Evolutionary conservation across 805 yeast species (phyloP).

Genomic region (Nakazawaea ishiwadae): DNA sequence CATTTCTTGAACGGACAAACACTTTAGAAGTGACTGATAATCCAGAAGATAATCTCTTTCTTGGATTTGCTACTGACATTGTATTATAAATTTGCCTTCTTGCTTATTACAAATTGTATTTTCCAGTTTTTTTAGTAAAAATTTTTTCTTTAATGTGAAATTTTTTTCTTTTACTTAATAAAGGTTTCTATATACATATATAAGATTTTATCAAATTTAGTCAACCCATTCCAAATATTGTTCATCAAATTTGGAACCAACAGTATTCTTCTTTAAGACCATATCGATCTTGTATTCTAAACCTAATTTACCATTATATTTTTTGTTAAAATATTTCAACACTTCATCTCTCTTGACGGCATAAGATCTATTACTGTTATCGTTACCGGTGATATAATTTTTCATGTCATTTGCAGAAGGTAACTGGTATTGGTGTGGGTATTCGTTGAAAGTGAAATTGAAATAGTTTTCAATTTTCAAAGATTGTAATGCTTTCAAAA

Average conservation of each 20-base stretch:
- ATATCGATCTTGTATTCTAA: slow-evolving; percentile 54
- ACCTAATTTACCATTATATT: slow-evolving; percentile 54
- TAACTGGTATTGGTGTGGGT: slow-evolving; percentile 71
- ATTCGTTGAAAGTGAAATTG: slow-evolving; percentile 32
- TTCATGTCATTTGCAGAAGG: slow-evolving; percentile 68
- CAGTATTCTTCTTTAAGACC: slow-evolving; percentile 55
- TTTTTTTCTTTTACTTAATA: slow-evolving; percentile 1
- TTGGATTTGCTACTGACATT: slow-evolving; percentile 19
- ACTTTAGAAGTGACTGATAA: slow-evolving; percentile 79
- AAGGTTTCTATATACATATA: no score
- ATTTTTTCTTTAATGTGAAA: background rate
- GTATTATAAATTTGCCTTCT: no score
- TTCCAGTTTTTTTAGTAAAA: background rate
- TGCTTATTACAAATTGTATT: no score
- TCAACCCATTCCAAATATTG: slow-evolving; percentile 45
- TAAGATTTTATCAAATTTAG: no score
- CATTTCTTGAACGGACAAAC: slow-evolving; percentile 85
- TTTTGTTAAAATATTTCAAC: slow-evolving; percentile 50
- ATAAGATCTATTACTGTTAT: slow-evolving; percentile 57
- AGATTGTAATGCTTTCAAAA: slow-evolving; percentile 17
- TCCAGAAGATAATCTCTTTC: slow-evolving; percentile 45
- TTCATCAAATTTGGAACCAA: slow-evolving; percentile 35
- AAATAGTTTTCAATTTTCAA: slow-evolving; percentile 36
- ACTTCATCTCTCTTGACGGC: slow-evolving; percentile 70
- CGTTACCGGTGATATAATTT: slow-evolving; percentile 64